Conservation (phyloP, 2,329 filamentous ascomycete species). For the Diaporthe vaccinii region DNA sequence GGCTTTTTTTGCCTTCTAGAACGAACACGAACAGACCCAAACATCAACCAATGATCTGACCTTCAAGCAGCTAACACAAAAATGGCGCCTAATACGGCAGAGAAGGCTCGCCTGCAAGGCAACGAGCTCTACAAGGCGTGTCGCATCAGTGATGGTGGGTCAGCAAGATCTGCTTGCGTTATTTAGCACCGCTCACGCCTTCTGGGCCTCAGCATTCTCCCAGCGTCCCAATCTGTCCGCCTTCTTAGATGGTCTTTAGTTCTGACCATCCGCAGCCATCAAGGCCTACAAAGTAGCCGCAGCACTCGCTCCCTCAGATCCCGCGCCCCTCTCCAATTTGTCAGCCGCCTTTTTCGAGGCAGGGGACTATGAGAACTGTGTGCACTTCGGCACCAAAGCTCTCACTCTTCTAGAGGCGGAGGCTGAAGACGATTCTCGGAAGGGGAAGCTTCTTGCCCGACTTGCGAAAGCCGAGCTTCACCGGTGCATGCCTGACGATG, state of each 20-base stretch:
- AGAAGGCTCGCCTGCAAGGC: background rate
- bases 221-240: background rate
- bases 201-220: background rate
- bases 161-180: background rate
- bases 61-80: background rate
- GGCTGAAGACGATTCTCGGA: background rate
- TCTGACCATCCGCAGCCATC: background rate
- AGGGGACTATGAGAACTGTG: constrained; percentile 41
- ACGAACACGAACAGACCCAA: background rate
- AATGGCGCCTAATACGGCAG: background rate
- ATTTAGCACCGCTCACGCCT: background rate
- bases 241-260: background rate
- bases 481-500: background rate
- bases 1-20: no score
- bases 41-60: background rate
- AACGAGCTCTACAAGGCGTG: background rate
- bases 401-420: constrained; percentile 19
- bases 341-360: constrained; percentile 44
- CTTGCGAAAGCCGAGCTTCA: background rate
- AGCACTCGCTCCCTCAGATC: constrained; percentile 39
- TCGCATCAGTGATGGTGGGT: background rate
- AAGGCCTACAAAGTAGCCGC: constrained; percentile 37
- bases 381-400: constrained; percentile 38
- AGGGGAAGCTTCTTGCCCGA: background rate
- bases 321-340: constrained; percentile 43